These are phyloP conservation scores for Glycine tomentella DNA, from an alignment of 306 rosid species.

Conservation along the genomic window DNA sequence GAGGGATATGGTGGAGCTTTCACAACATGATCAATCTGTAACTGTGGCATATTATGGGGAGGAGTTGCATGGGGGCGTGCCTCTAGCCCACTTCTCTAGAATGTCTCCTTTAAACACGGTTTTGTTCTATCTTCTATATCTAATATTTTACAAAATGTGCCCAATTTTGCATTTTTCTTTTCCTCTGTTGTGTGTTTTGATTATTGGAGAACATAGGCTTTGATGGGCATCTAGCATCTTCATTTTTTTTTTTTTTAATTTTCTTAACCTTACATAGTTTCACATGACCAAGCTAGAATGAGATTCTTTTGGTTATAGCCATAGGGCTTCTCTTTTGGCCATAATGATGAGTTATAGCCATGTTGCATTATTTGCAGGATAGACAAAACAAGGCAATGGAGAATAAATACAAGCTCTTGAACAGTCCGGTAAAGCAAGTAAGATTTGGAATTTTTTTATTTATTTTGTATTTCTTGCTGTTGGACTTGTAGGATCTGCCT, in stretches of 20 bases:
- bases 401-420: conserved; percentile 51
- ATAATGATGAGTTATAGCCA: conserved; percentile 28
- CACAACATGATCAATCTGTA: conserved; percentile 36
- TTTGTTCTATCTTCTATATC: conserved; percentile 35
- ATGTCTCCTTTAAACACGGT: conserved; percentile 50
- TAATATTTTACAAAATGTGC: neutral
- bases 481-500: neutral
- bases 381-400: conserved; percentile 55
- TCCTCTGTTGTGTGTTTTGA: neutral
- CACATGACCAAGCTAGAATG: conserved; percentile 3
- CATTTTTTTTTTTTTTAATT: neutral
- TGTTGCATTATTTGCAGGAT: conserved; percentile 57
- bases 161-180: neutral
- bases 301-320: neutral
- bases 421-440: conserved; percentile 59
- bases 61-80: conserved; percentile 28
- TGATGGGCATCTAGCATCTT: neutral
- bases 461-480: neutral
- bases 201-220: neutral
- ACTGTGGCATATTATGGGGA: conserved; percentile 38
- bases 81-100: conserved; percentile 47
- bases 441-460: conserved; percentile 23
- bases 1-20: conserved; percentile 19
- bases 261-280: neutral
- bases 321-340: neutral